Base-by-base conservation (phyloP, 345 rosid species). In the Diplotaxis tenuifolia region DNA sequence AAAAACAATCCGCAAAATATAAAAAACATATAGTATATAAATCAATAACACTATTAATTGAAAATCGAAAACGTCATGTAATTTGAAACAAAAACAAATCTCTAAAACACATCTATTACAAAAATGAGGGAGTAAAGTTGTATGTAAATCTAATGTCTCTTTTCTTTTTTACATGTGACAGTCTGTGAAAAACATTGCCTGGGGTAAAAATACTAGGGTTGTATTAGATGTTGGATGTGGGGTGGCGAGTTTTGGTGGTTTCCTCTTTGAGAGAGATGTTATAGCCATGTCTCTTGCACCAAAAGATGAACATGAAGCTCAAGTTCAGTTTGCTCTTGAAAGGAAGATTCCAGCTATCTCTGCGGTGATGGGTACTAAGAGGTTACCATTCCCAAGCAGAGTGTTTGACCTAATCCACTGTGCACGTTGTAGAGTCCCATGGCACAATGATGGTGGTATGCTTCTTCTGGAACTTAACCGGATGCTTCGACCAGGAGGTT, bases 271-370 rank as follows among this genome's bases (percentile, higher is more conserved):
- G 7, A 88, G 82, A 83, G 94, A 95, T 77, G 99, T 89, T 70
- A 84, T 92, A 14, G 77, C 97, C 25, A 90, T 95, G 96, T 95
- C 98, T 0, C 91, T 95, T 65, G 98, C 99, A 21, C 98, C 99
- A 16, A 95, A 95, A 64, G 98, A 95, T 74, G 98, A 95, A 75
- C 98, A 95, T 2, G 97, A 92, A 57, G 99, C 99, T 69, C 98
- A 95, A 60, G 96, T 95, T 36, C 99, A 95, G 72, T 89, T 95
- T 73, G 98, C 99, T 11, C 92, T 95, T 9, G 97, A 95, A 78
- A 83, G 99, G 74, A 96, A 92, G 76, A 92, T 95, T 54, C 99
- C 99, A 4, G 99, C 98, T 7, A 88, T 95, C 64, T 90, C 96
- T 3, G 98, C 97, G 3, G 99, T 92, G 31, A 95, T 92, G 99